Percentiles rank a stretch among this genome's conserved stretches.
These are phyloP conservation scores for Colletotrichum cuscutae DNA, from an alignment of 2,329 filamentous ascomycete species.

Conservation along the genomic window DNA sequence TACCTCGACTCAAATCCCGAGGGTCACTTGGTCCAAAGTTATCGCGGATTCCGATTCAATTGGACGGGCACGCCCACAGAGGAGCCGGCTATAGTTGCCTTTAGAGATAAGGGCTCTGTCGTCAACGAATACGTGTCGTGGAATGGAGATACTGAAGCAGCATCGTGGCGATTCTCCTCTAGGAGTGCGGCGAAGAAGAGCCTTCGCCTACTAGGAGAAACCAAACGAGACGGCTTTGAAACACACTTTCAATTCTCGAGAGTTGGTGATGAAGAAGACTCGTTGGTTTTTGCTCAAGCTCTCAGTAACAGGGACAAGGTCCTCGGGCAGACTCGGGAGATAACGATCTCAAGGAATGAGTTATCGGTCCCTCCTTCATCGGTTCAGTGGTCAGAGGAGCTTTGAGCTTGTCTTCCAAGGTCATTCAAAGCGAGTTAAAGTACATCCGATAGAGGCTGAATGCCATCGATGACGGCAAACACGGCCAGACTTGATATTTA, in stretches of 20 bases:
- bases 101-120: slow-evolving; percentile 36
- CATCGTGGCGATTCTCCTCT: slow-evolving; percentile 60
- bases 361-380: neutral
- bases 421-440: neutral
- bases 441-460: neutral
- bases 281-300: neutral
- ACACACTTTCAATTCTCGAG: slow-evolving; percentile 49
- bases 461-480: neutral
- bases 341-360: neutral
- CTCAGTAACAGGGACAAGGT: neutral
- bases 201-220: slow-evolving; percentile 48
- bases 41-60: slow-evolving; percentile 40
- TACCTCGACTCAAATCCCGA: slow-evolving; percentile 34
- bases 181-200: slow-evolving; percentile 46
- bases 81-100: slow-evolving; percentile 40
- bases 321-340: neutral
- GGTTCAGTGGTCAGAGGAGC: neutral
- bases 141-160: slow-evolving; percentile 62
- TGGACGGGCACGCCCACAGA: slow-evolving; percentile 30
- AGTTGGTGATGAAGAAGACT: neutral
- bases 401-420: neutral
- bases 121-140: slow-evolving; percentile 59
- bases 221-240: slow-evolving; percentile 55
- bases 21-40: slow-evolving; percentile 38
- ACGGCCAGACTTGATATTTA: too few species aligned